A percentile compares a stretch with the other conserved stretches of the same genome.
Evolutionary conservation across 768 basidiomycete genomes (phyloP).

Genomic region (Lyophyllum semitale): DNA sequence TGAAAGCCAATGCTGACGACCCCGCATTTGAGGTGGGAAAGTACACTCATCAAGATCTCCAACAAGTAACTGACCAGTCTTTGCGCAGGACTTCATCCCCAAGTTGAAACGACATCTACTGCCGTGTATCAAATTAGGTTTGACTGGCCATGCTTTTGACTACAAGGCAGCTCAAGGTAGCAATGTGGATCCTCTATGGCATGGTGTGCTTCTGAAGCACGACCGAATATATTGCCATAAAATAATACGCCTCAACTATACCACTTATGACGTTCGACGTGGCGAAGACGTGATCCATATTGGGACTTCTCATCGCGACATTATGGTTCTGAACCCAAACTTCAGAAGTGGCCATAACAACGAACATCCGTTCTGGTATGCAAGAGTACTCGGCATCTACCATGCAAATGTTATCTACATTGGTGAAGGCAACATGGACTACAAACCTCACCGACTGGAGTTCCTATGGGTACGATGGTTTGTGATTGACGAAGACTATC

Average conservation of each 20-base stretch:
- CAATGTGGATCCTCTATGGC: no score
- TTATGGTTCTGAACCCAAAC: slow-evolving; percentile 24
- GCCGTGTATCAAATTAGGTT: not conserved
- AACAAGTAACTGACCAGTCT: not conserved
- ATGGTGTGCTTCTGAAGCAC: slow-evolving; percentile 10
- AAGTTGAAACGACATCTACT: slow-evolving; percentile 5
- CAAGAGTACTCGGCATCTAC: slow-evolving; percentile 27
- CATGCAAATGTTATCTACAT: slow-evolving; percentile 23
- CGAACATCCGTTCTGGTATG: slow-evolving; percentile 33
- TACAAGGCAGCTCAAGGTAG: not conserved
- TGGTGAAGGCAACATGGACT: not conserved
- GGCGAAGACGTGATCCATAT: slow-evolving; percentile 23
- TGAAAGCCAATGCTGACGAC: not conserved
- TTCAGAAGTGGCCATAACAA: not conserved
- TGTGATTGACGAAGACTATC: slow-evolving; percentile 2
- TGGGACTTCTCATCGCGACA: slow-evolving; percentile 3
- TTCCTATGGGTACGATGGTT: slow-evolving; percentile 36
- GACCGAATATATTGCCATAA: slow-evolving; percentile 21
- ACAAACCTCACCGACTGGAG: not conserved
- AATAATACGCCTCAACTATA: slow-evolving; percentile 29
- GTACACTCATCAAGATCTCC: not conserved
- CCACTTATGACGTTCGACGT: slow-evolving; percentile 27
- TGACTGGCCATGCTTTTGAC: not conserved
- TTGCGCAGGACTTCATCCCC: not conserved
- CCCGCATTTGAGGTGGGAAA: not conserved